Conservation (phyloP, 306 rosid genomes). For the Vigna mungo region DNA sequence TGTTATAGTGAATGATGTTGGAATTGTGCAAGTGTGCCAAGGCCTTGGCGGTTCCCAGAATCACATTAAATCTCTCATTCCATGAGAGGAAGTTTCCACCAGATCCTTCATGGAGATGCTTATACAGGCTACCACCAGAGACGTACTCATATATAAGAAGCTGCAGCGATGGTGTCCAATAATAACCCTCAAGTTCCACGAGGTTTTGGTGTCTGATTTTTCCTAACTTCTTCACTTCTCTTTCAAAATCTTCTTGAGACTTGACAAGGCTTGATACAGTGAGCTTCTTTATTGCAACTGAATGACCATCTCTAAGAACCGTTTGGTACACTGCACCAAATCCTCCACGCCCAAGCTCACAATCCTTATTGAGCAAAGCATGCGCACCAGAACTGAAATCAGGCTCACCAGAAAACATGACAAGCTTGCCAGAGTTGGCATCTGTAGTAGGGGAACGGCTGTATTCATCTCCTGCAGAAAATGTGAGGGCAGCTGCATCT, state of each 20-base stretch:
- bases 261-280: constrained; percentile 98
- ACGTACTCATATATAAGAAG: constrained; percentile 89
- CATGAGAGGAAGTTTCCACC: constrained; percentile 86
- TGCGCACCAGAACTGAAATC: constrained; percentile 96
- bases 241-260: constrained; percentile 93
- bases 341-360: constrained; percentile 99
- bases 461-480: constrained; percentile 89
- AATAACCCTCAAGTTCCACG: constrained; percentile 93
- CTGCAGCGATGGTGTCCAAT: constrained; percentile 98
- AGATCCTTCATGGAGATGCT: constrained; percentile 93
- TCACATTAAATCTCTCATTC: constrained; percentile 88
- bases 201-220: constrained; percentile 89
- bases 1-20: constrained; percentile 90
- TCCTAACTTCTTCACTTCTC: constrained; percentile 95
- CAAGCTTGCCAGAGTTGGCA: constrained; percentile 96
- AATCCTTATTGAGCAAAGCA: constrained; percentile 95
- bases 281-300: constrained; percentile 99
- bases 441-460: constrained; percentile 92
- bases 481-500: constrained; percentile 66
- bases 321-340: constrained; percentile 93
- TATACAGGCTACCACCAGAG: constrained; percentile 85
- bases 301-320: constrained; percentile 83
- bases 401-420: constrained; percentile 98
- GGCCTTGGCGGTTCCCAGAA: constrained; percentile 93
- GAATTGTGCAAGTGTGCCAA: constrained; percentile 89